These are phyloP conservation scores for Anastatica hierochuntica DNA, from an alignment of 345 rosid species.

Conservation along the genomic window DNA sequence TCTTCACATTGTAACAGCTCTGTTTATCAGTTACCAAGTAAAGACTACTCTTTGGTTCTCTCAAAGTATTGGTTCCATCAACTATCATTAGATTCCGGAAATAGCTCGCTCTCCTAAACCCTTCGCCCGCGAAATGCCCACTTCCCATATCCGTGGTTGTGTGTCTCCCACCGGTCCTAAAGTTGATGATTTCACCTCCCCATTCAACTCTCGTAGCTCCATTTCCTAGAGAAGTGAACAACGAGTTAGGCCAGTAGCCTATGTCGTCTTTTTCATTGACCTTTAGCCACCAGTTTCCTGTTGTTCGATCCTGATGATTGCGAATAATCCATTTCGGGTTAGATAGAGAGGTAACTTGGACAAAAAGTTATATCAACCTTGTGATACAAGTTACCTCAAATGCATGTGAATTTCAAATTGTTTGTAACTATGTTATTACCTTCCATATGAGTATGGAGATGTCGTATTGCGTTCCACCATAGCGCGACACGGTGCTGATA, in stretches of 20 bases:
- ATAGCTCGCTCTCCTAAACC: conserved; percentile 46
- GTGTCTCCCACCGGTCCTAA: conserved; percentile 32
- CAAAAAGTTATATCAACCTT: neutral
- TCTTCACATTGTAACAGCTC: conserved; percentile 43
- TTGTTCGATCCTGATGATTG: conserved; percentile 37
- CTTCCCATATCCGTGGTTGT: conserved; percentile 66
- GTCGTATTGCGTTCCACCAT: conserved; percentile 39
- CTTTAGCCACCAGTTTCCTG: conserved; percentile 68
- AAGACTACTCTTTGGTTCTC: conserved; percentile 35
- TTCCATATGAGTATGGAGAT: conserved; percentile 48
- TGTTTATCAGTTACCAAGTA: conserved; percentile 31
- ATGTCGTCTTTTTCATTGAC: conserved; percentile 30
- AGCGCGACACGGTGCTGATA: conserved; percentile 36
- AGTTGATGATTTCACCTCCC: conserved; percentile 62
- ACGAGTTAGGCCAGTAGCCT: conserved; percentile 53
- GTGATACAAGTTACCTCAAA: neutral
- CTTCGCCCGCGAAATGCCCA: conserved; percentile 47
- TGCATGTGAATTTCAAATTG: too few relatives aligned
- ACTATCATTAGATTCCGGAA: conserved; percentile 42
- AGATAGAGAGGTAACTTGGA: neutral
- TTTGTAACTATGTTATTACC: conserved; percentile 34
- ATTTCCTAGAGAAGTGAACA: conserved; percentile 42
- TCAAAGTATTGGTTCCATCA: conserved; percentile 44
- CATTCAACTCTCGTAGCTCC: conserved; percentile 50
- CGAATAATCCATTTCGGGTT: neutral